Conservation (phyloP, 768 basidiomycete species). For the Gelatoporia subvermispora region DNA sequence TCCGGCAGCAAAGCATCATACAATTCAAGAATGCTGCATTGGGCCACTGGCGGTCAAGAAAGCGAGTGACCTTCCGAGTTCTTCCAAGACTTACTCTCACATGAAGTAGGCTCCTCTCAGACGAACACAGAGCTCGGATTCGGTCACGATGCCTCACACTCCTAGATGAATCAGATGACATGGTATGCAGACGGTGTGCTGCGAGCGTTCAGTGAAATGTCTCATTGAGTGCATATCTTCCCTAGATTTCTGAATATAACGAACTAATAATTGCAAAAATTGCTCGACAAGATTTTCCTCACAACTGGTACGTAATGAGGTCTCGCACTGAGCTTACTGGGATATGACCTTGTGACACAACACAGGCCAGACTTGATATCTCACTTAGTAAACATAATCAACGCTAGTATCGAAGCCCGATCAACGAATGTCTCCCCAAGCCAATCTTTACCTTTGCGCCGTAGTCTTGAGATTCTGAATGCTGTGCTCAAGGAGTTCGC, state of each 20-base stretch:
- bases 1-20: slow-evolving; percentile 80
- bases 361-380: slow-evolving; percentile 57
- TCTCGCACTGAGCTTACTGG: not conserved
- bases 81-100: not conserved
- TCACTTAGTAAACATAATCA: slow-evolving; percentile 50
- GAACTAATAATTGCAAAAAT: slow-evolving; percentile 71
- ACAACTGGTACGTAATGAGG: slow-evolving; percentile 48
- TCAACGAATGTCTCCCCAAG: slow-evolving; percentile 30
- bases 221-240: no score
- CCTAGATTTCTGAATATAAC: slow-evolving; percentile 75
- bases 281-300: slow-evolving; percentile 73
- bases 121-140: slow-evolving; percentile 63
- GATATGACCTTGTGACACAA: no score
- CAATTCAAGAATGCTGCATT: slow-evolving; percentile 83
- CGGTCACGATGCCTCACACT: slow-evolving; percentile 60
- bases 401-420: slow-evolving; percentile 46
- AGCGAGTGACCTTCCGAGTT: slow-evolving; percentile 39
- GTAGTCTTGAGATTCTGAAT: slow-evolving; percentile 62
- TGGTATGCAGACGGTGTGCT: slow-evolving; percentile 39
- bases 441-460: slow-evolving; percentile 47
- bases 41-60: slow-evolving; percentile 73
- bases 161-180: slow-evolving; percentile 73
- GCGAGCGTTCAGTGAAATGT: no score
- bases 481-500: slow-evolving; percentile 67
- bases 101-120: slow-evolving; percentile 53